Percentiles rank a stretch among this genome's conserved stretches.
These are phyloP conservation scores for Fusarium annulatum DNA, from an alignment of 2,329 filamentous ascomycete genomes.

Conservation along the genomic window DNA sequence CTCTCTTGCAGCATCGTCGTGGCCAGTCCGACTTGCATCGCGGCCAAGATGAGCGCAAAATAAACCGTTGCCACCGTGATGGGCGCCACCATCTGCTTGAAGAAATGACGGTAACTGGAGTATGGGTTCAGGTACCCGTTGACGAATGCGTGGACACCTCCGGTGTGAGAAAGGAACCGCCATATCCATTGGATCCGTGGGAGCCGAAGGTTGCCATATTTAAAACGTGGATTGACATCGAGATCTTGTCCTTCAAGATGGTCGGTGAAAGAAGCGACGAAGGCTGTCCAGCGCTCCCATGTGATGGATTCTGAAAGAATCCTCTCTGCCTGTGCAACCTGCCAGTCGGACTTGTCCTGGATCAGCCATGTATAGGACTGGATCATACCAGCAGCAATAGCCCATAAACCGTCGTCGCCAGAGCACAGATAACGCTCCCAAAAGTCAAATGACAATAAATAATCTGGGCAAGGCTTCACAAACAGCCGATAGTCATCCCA, in stretches of 20 bases:
- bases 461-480: neutral
- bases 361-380: neutral
- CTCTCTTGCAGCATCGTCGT: neutral
- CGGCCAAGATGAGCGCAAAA: neutral
- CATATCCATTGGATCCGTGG: neutral
- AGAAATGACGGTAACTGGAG: neutral
- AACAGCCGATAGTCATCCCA: neutral
- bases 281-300: neutral
- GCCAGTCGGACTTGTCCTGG: neutral
- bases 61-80: neutral
- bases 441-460: neutral
- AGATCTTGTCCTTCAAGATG: neutral
- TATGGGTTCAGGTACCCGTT: neutral
- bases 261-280: neutral
- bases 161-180: fast-evolving
- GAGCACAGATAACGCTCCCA: neutral
- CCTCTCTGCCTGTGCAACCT: neutral
- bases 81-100: neutral
- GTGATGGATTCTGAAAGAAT: neutral
- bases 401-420: fast-evolving
- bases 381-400: fast-evolving
- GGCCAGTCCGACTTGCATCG: neutral
- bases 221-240: neutral
- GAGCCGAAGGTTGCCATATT: neutral
- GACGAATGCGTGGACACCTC: fast-evolving